Evolutionary conservation across 768 basidiomycete genomes (phyloP).

Genomic region (Xerocomellus dryophilus): DNA sequence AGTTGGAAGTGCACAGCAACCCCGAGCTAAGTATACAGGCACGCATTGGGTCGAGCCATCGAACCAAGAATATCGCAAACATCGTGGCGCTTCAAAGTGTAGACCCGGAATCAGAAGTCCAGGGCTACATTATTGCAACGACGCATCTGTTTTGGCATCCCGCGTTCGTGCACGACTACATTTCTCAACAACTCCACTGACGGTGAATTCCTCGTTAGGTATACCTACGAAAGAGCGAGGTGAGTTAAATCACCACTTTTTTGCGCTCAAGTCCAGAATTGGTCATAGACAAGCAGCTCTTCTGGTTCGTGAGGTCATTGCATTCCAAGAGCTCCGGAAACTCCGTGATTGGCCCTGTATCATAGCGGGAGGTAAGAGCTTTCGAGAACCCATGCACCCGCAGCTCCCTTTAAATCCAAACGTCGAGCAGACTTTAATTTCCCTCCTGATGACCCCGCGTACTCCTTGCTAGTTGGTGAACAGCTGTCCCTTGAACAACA

Average conservation of each 20-base stretch:
- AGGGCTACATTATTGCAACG: slow-evolving; percentile 76
- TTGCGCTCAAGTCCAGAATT: not conserved
- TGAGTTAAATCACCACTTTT: slow-evolving; percentile 30
- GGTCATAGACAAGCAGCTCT: slow-evolving; percentile 69
- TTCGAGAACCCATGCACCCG: not conserved
- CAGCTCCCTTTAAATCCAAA: slow-evolving; percentile 1
- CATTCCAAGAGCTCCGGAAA: slow-evolving; percentile 48
- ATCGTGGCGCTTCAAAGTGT: slow-evolving; percentile 61
- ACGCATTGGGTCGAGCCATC: slow-evolving; percentile 57
- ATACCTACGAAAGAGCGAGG: slow-evolving; percentile 84
- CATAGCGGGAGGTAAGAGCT: slow-evolving; percentile 71
- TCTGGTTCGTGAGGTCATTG: slow-evolving; percentile 58
- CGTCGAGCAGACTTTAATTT: slow-evolving; percentile 80
- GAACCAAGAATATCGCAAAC: slow-evolving; percentile 77
- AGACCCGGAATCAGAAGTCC: slow-evolving; percentile 27
- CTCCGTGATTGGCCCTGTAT: slow-evolving; percentile 70
- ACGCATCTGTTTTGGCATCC: slow-evolving; percentile 98
- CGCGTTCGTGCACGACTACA: slow-evolving; percentile 43
- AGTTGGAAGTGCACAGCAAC: slow-evolving; percentile 46
- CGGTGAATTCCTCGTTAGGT: slow-evolving; percentile 2
- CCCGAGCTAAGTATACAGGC: slow-evolving; percentile 30
- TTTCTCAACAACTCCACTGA: slow-evolving; percentile 1
- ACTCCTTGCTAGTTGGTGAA: slow-evolving; percentile 70
- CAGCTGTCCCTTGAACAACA: slow-evolving; percentile 54
- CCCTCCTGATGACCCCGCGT: slow-evolving; percentile 74